Percentiles rank a stretch among this genome's conserved stretches.
phyloP scores from a whole-genome alignment of 306 rosid species.

The Fagus sylvatica region DNA sequence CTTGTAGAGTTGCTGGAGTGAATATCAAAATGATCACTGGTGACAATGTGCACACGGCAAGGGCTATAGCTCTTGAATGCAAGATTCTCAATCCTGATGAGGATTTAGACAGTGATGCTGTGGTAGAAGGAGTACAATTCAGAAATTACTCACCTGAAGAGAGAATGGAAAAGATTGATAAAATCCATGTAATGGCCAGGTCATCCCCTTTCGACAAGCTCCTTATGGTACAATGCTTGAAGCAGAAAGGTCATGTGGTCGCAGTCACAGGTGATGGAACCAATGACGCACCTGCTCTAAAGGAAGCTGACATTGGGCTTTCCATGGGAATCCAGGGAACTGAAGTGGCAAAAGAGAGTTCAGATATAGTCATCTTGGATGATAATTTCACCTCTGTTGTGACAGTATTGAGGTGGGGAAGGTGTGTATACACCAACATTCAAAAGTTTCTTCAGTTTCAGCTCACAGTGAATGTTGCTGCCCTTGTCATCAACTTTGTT shows the following conservation, averaged over 20 bases:
- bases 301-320: constrained; percentile 35
- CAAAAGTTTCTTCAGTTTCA: constrained; percentile 34
- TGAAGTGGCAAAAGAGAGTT: constrained; percentile 34
- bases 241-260: constrained; percentile 28
- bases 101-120: background rate
- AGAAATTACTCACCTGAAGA: constrained; percentile 27
- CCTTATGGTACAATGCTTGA: constrained; percentile 29
- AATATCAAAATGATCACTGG: constrained; percentile 29
- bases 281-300: constrained; percentile 32
- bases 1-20: constrained; percentile 31
- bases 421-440: constrained; percentile 30
- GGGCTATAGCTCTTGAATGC: constrained; percentile 28
- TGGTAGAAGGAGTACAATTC: constrained; percentile 17
- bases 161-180: constrained; percentile 19
- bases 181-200: constrained; percentile 30
- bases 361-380: constrained; percentile 28
- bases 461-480: constrained; percentile 29
- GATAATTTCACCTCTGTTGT: constrained; percentile 22
- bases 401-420: constrained; percentile 29
- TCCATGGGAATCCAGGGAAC: constrained; percentile 36
- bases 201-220: constrained; percentile 33
- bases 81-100: constrained; percentile 12
- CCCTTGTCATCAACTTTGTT: constrained; percentile 20
- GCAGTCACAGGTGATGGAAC: constrained; percentile 38
- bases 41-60: constrained; percentile 31